Percentiles rank a stretch among this genome's conserved stretches.
phyloP scores from a whole-genome alignment of 2,329 filamentous ascomycete species.

The Coniella lustricola region DNA sequence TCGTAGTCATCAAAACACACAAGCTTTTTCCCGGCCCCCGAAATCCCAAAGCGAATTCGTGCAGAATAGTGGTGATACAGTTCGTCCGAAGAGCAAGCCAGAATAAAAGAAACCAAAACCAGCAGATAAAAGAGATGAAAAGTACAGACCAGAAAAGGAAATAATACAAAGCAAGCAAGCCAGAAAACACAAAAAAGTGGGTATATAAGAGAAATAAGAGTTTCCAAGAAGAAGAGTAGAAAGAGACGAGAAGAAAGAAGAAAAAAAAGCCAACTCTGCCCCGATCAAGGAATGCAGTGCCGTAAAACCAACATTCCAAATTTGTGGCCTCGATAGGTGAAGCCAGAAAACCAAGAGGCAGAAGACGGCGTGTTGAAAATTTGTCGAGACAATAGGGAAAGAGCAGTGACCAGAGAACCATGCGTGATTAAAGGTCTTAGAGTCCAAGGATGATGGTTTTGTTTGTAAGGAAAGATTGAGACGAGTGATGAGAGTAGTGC shows the following conservation, averaged over 20 bases:
- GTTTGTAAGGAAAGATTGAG: background rate
- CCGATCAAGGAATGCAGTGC: conserved; percentile 8
- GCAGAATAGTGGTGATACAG: conserved; percentile 9
- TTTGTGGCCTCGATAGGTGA: background rate
- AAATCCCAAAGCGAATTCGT: conserved; percentile 3
- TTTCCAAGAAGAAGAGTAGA: background rate
- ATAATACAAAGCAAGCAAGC: background rate
- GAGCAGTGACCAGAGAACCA: conserved; percentile 10
- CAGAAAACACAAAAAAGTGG: conserved; percentile 5
- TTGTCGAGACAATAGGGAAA: conserved; percentile 7
- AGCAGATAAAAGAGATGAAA: background rate
- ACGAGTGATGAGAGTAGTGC: background rate
- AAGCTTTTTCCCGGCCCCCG: conserved; percentile 8
- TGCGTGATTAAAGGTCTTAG: conserved; percentile 8
- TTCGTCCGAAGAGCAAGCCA: background rate
- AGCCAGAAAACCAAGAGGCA: conserved; percentile 1
- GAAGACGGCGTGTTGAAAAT: conserved; percentile 1
- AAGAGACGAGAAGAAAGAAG: background rate
- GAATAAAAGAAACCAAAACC: background rate
- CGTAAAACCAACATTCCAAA: conserved; percentile 7
- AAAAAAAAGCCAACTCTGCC: conserved; percentile 1
- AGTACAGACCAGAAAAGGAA: background rate
- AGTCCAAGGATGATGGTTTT: background rate
- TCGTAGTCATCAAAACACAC: conserved; percentile 4
- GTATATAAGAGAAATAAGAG: background rate